Evolutionary conservation across 2,329 filamentous ascomycete genomes (phyloP).

Genomic region (Fusarium odoratissimum): DNA sequence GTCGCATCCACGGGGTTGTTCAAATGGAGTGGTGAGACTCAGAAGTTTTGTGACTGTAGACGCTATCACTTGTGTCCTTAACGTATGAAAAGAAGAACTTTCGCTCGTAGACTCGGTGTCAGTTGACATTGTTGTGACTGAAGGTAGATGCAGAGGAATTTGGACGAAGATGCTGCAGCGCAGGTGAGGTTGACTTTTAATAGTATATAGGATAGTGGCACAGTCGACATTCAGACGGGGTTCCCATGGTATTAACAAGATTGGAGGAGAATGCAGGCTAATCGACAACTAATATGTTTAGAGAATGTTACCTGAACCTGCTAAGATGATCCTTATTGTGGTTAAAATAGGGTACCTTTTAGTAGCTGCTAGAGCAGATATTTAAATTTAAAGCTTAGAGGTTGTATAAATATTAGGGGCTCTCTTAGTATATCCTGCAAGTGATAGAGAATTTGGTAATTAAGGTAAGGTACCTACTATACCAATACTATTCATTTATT

Average conservation of each 20-base stretch:
- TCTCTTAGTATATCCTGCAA: not conserved
- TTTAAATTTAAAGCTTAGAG: not conserved
- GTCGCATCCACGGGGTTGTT: not conserved
- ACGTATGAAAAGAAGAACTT: not conserved
- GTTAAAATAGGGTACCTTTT: not conserved
- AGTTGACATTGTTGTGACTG: not conserved
- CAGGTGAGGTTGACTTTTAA: not conserved
- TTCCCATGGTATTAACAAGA: not conserved
- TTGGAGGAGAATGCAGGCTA: not conserved
- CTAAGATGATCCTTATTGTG: too few relatives aligned
- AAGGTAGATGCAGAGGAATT: not conserved
- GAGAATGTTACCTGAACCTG: not conserved
- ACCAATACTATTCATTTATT: not conserved
- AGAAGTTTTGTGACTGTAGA: not conserved
- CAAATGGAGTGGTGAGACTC: not conserved
- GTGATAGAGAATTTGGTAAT: accelerated
- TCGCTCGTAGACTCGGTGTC: not conserved
- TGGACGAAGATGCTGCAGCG: not conserved
- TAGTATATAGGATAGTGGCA: not conserved
- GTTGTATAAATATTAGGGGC: too few relatives aligned
- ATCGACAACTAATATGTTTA: not conserved
- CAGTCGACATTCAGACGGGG: not conserved
- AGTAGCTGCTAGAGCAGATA: not conserved
- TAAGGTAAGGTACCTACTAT: accelerated
- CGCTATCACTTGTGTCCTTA: not conserved